Percentiles rank a stretch among this genome's conserved stretches.
These are phyloP conservation scores for Mycocentrospora acerina DNA, from an alignment of 2,329 filamentous ascomycete genomes.

Conservation along the genomic window DNA sequence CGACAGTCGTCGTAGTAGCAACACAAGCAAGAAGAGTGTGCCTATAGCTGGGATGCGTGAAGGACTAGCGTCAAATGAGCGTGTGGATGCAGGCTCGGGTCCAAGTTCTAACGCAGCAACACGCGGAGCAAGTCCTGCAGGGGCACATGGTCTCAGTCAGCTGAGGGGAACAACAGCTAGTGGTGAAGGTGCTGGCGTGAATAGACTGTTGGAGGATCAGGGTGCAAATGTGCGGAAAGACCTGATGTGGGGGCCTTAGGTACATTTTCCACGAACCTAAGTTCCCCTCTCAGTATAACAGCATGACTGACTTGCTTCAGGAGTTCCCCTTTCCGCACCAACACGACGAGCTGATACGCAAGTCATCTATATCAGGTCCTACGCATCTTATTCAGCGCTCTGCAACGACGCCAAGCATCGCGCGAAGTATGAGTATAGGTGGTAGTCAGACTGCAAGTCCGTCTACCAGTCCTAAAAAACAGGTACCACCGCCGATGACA, in stretches of 20 bases:
- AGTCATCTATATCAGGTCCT: conserved; percentile 13
- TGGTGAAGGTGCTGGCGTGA: conserved; percentile 12
- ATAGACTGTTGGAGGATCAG: conserved; percentile 29
- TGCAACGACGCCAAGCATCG: no score
- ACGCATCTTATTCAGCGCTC: conserved; percentile 4
- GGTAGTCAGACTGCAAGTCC: conserved; percentile 20
- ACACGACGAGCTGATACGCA: neutral
- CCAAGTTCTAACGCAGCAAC: conserved; percentile 33
- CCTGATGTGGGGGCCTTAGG: conserved; percentile 47
- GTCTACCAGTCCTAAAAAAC: conserved; percentile 26
- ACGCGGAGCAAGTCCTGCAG: conserved; percentile 34
- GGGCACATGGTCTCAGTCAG: conserved; percentile 35
- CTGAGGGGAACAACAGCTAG: conserved; percentile 35
- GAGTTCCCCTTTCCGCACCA: neutral
- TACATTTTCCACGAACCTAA: conserved; percentile 36
- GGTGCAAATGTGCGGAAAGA: conserved; percentile 47
- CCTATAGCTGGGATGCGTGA: conserved; percentile 35
- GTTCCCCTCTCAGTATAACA: conserved; percentile 17
- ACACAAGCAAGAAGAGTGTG: conserved; percentile 75
- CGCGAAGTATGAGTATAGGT: neutral
- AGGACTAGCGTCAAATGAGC: conserved; percentile 25
- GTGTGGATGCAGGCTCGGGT: conserved; percentile 24
- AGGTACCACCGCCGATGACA: conserved; percentile 6
- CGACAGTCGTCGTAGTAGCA: conserved; percentile 87
- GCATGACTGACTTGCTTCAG: conserved; percentile 13